Percentiles rank a stretch among this genome's conserved stretches.
phyloP scores from a whole-genome alignment of 2,329 filamentous ascomycete species.

The Ceratocystis eucalypticola region DNA sequence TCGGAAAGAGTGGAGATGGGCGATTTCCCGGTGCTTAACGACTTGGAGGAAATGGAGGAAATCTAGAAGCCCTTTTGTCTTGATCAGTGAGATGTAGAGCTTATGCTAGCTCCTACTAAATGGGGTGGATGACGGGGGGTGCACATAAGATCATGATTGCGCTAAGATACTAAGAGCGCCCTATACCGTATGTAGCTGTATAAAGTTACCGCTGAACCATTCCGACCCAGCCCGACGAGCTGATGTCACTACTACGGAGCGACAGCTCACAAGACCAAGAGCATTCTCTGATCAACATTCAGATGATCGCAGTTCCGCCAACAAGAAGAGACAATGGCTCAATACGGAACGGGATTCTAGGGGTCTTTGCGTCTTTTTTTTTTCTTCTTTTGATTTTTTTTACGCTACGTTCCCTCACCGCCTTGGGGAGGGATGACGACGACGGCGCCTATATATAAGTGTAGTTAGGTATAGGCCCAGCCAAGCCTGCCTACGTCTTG shows the following conservation, averaged over 20 bases:
- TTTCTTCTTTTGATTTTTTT: not conserved
- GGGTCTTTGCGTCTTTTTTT: not conserved
- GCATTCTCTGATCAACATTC: not conserved
- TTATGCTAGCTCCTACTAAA: not conserved
- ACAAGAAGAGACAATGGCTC: not conserved
- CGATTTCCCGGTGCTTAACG: constrained; percentile 55
- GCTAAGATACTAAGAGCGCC: not conserved
- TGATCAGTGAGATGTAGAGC: not conserved
- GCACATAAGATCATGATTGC: not conserved
- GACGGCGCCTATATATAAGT: not conserved
- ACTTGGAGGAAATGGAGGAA: constrained; percentile 67
- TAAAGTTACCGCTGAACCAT: not conserved
- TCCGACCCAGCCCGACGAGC: not conserved
- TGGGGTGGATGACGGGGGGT: not conserved
- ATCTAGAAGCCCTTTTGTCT: constrained; percentile 31
- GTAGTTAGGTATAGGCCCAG: not conserved
- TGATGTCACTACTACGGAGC: not conserved
- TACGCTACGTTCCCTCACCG: not conserved
- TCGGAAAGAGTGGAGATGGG: constrained; percentile 66
- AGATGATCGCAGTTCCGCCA: no score
- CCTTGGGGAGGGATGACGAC: not conserved
- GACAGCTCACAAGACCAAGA: not conserved
- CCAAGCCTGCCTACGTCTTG: no score
- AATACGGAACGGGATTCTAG: constrained; percentile 1
- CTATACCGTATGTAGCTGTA: not conserved